Base-by-base conservation (phyloP, 2,329 filamentous ascomycete genomes). In the Diaporthe australafricana region DNA sequence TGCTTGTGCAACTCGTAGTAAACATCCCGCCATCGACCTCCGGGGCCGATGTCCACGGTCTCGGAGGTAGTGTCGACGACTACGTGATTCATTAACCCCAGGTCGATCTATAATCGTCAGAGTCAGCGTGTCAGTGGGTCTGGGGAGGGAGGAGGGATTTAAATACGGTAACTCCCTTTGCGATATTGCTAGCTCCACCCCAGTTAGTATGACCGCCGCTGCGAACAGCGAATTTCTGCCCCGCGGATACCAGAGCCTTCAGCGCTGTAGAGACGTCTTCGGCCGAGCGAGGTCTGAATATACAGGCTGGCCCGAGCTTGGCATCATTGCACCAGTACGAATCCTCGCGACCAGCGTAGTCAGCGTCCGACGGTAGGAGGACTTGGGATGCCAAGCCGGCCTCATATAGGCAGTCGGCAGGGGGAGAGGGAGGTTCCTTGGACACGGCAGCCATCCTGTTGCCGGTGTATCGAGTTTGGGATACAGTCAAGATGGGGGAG, bases 141-240 rank as follows among this genome's bases (percentile, higher is more conserved):
- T 5, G 20, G 30, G 1, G 25, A 30, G 56, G 3, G 25, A 45
- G 11, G 17, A 16, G 2, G 9, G 38, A 7, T 20, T 45, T 5
- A n/a, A n/a, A 45, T 62, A 62, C 56, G 5, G 56, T 32, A 17
- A 53, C 50, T 14, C 48, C 65, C 2, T 42, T 22, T n/a, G 35
- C 27, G 27, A 68, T 68, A 12, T 40, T 55, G 27, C 57, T 68
- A 22, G 66, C 40, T 20, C 66, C 50, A 17, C 35, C 48, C 66
- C 66, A 68, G 2, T 12, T 32, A 2, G 50, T 68, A 25, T 68
- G 52, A 14, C 66, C 66, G 22, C 66, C 66, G 50, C 66, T 68
- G 1, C 66, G 66, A 22, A 68, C 17, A 2, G 52, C 63, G 25
- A 62, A 32, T 14, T 62, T 42, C 16, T 35, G 73, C 9, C 25